Conservation (phyloP, 805 yeast genomes). For the Cyberlindnera euphorbiiphila region DNA sequence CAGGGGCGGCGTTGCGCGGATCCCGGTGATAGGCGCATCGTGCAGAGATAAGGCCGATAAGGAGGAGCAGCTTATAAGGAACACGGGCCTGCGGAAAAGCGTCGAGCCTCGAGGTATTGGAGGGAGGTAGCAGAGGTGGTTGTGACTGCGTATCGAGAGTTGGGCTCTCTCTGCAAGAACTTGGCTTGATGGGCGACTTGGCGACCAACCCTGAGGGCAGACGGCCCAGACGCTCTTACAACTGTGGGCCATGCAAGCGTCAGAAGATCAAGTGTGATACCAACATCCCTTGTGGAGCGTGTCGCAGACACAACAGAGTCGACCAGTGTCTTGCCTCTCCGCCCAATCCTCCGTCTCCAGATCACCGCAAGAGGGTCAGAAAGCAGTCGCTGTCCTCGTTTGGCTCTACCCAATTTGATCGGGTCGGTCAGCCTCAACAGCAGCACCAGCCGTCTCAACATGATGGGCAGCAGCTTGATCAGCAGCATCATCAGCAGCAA, state of each 20-base stretch:
- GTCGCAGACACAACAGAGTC: conserved; percentile 36
- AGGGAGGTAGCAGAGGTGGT: no score
- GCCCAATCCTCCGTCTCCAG: conserved; percentile 42
- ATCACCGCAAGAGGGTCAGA: conserved; percentile 27
- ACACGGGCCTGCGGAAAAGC: no score
- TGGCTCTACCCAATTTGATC: no score
- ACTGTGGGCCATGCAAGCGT: conserved; percentile 53
- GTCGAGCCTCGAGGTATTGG: no score
- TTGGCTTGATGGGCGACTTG: no score
- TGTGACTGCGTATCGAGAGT: no score
- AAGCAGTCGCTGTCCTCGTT: conserved; percentile 17
- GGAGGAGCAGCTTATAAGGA: no score
- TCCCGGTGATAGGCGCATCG: no score
- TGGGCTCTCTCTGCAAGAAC: no score
- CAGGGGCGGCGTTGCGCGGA: no score
- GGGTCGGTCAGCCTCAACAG: conserved; percentile 1
- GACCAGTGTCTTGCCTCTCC: conserved; percentile 38
- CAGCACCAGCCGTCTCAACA: conserved; percentile 1
- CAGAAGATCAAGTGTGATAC: conserved; percentile 53
- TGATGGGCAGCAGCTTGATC: background rate
- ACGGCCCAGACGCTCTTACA: conserved; percentile 44
- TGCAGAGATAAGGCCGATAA: no score
- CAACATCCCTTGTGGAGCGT: conserved; percentile 43
- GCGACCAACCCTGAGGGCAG: conserved; percentile 18
- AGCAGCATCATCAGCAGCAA: conserved; percentile 2